Evolutionary conservation across 257 asterid species (phyloP).

Genomic region (Solanum clarkiae): DNA sequence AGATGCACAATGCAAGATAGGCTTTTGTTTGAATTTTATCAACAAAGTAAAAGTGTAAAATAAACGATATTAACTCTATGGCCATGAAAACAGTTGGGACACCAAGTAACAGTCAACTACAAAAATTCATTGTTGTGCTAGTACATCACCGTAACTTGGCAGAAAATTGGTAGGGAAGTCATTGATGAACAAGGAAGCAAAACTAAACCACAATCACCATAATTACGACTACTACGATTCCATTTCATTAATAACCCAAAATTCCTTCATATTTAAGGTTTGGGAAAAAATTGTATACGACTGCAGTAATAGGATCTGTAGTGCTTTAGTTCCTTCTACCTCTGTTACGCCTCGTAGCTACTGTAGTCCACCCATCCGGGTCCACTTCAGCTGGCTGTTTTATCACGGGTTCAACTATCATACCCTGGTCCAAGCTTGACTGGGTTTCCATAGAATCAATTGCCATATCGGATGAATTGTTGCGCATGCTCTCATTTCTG

Average conservation of each 20-base stretch:
- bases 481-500: not conserved
- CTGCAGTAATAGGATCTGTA: not conserved
- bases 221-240: not conserved
- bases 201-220: not conserved
- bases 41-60: not conserved
- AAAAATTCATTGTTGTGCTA: not conserved
- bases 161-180: not conserved
- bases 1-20: not conserved
- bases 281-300: not conserved
- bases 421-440: conserved; percentile 1
- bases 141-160: not conserved
- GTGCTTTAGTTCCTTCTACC: conserved; percentile 21
- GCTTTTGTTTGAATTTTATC: not conserved
- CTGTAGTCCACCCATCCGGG: conserved; percentile 49
- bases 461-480: conserved; percentile 30
- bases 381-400: conserved; percentile 9
- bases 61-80: not conserved
- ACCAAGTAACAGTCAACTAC: not conserved
- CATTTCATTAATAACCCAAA: not conserved
- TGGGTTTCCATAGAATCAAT: conserved; percentile 26
- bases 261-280: not conserved
- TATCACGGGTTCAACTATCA: not conserved
- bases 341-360: conserved; percentile 25
- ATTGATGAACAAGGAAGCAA: not conserved
- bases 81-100: not conserved